These are phyloP conservation scores for Raphanus hybrid DNA, from an alignment of 441 rosid genomes.

Conservation along the genomic window DNA sequence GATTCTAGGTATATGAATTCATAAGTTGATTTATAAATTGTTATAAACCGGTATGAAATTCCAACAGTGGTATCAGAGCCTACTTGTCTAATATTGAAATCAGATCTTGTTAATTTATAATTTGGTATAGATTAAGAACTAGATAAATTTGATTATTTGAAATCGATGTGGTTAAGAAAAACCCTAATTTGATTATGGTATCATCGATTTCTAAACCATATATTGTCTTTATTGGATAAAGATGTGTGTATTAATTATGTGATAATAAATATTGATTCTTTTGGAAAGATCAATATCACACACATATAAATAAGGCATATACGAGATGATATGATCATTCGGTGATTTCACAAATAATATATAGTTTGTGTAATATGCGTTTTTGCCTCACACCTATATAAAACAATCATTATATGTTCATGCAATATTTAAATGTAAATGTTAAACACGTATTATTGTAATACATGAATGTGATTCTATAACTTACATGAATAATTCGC, in stretches of 20 bases:
- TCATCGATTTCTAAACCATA: background rate
- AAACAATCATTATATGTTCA: no score
- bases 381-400: background rate
- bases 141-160: background rate
- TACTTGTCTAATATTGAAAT: no score
- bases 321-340: background rate
- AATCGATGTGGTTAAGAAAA: background rate
- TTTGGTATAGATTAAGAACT: background rate
- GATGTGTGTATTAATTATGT: background rate
- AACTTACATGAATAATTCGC: no score
- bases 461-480: no score
- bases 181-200: background rate
- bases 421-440: no score
- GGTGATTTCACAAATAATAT: background rate
- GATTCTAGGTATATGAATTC: no score
- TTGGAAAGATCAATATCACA: background rate
- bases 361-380: background rate
- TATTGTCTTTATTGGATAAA: background rate
- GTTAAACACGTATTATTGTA: no score
- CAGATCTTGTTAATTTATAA: no score
- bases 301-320: background rate
- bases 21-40: no score
- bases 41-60: no score
- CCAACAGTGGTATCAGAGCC: constrained; percentile 1
- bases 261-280: background rate